Evolutionary conservation across 352 stramenopile species (phyloP).

Genomic region (Phytophthora podocarpi): DNA sequence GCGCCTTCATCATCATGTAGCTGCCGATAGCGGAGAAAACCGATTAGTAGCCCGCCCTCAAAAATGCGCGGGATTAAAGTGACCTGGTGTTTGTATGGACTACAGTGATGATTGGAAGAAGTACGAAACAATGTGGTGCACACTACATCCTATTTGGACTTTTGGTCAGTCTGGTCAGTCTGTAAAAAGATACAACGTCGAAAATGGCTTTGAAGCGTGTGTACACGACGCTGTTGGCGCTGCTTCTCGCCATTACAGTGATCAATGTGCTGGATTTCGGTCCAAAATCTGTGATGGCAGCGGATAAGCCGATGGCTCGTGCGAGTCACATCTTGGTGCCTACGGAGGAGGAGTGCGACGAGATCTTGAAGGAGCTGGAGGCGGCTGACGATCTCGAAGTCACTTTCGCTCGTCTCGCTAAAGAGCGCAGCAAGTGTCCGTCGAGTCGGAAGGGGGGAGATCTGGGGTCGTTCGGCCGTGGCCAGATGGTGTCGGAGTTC

Average conservation of each 20-base stretch:
- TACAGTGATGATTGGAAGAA: background rate
- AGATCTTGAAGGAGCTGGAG: slow-evolving; percentile 53
- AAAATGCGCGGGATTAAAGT: slow-evolving; percentile 17
- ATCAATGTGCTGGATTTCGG: slow-evolving; percentile 33
- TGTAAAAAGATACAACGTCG: slow-evolving; percentile 13
- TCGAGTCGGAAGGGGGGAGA: slow-evolving; percentile 69
- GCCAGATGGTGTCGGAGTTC: slow-evolving; percentile 81
- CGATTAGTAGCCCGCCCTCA: slow-evolving; percentile 31
- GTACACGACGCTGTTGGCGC: slow-evolving; percentile 35
- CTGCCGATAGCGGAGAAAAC: slow-evolving; percentile 11
- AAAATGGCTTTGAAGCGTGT: slow-evolving; percentile 32
- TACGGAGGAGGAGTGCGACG: slow-evolving; percentile 61
- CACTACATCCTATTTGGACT: slow-evolving; percentile 7
- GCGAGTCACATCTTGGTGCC: slow-evolving; percentile 81
- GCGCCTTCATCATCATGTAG: slow-evolving; percentile 39
- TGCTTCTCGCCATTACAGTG: slow-evolving; percentile 45
- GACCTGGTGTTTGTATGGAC: background rate
- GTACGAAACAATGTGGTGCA: background rate
- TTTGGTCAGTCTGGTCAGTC: background rate
- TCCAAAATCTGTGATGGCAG: slow-evolving; percentile 9
- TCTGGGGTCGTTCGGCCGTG: slow-evolving; percentile 70
- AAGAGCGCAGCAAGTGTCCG: slow-evolving; percentile 74
- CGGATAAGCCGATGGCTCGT: slow-evolving; percentile 47
- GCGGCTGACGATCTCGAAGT: slow-evolving; percentile 48
- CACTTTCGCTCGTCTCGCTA: slow-evolving; percentile 51